A percentile compares a stretch with the other conserved stretches of the same genome.
Conservation (phyloP, 768 basidiomycete genomes). For the Panaeolus cyanescens region DNA sequence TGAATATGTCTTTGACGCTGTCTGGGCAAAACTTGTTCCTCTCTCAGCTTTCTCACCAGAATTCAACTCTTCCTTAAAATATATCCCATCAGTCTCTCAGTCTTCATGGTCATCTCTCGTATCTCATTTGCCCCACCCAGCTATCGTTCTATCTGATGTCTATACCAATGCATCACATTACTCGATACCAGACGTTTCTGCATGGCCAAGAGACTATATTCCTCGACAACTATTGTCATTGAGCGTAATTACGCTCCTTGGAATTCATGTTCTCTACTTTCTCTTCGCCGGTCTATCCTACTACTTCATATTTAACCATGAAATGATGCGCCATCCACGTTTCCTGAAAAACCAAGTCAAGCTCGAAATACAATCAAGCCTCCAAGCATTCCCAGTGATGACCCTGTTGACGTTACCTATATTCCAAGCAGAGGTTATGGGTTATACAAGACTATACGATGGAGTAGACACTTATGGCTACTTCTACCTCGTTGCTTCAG, state of each 20-base stretch:
- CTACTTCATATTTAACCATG: conserved; percentile 87
- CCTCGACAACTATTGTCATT: conserved; percentile 80
- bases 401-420: conserved; percentile 86
- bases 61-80: conserved; percentile 39
- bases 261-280: conserved; percentile 88
- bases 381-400: conserved; percentile 84
- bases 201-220: conserved; percentile 85
- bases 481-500: conserved; percentile 65
- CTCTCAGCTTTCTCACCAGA: conserved; percentile 46
- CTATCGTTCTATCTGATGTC: conserved; percentile 37
- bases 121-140: conserved; percentile 59
- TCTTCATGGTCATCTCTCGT: conserved; percentile 58
- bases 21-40: conserved; percentile 80
- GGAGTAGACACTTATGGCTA: conserved; percentile 80
- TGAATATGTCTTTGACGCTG: conserved; percentile 70
- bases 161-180: conserved; percentile 24
- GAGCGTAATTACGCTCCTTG: conserved; percentile 68
- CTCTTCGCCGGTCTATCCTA: conserved; percentile 86
- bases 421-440: conserved; percentile 92
- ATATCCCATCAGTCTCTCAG: conserved; percentile 30
- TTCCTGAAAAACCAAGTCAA: conserved; percentile 89
- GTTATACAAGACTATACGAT: conserved; percentile 79
- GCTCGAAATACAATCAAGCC: conserved; percentile 73
- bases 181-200: conserved; percentile 49
- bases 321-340: conserved; percentile 93